Evolutionary conservation across 2,329 filamentous ascomycete species (phyloP), one percentile per base, ranked within the genome.

Genomic region (Torrubiella hemipterigena): DNA sequence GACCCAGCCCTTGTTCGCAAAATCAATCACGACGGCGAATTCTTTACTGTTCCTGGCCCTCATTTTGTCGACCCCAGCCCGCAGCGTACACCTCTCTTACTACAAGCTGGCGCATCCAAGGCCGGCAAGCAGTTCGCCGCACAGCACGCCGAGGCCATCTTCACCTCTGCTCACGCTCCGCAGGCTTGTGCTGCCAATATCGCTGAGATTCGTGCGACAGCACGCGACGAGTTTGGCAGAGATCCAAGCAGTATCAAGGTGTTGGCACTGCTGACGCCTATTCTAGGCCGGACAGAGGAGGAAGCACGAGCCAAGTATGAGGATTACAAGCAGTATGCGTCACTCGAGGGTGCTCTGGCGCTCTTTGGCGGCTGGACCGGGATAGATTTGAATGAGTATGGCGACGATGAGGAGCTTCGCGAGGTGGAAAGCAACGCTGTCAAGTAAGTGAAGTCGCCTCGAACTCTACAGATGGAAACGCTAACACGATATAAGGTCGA

Each of bases 331-430:
- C 63, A 65, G 33, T 72, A 81, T 44, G 79, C 74, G 2, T 65
- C 60, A 3, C 51, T 53, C 21, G 79, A 68, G 40, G 80, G 80
- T 3, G 79, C 77, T 0, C 47, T 83, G 34, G 74, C 78, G 2
- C 51, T 84, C 13, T 85, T 84, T 42, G 77, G 77, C 14, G 80
- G 80, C 2, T 85, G 79, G 78, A 83, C 79, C 0, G 80, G 65
- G 3, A 65, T 67, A 16, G 62, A 68, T 32, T 41, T 68, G 11
- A 57, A 63, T 19, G 59, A 68, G 31, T 81, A 79, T 43, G 67
- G 59, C 0, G 77, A 81, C 28, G 74, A 80, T 12, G 64, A 81
- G 46, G 76, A 81, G 46, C 48, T 81, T 36, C 54, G 74, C 25
- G 58, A 72, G 32, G 70, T 78, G 9, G 65, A 76, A 48, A 69